Conservation (phyloP, 305 asterid species). For the Rubia tinctorum region DNA sequence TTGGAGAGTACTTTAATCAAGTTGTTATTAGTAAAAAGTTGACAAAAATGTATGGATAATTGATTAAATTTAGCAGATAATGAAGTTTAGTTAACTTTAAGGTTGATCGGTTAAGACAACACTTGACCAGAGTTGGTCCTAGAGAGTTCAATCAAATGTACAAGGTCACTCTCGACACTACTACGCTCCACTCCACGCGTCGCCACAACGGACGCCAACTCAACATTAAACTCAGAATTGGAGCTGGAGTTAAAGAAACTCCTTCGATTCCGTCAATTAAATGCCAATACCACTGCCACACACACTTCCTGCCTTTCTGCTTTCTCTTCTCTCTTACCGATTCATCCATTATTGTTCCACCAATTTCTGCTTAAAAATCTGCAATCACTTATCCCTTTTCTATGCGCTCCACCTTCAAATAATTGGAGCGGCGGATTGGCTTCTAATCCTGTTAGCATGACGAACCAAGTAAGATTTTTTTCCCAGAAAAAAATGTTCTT, state of each 20-base stretch:
- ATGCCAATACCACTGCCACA: conserved; percentile 13
- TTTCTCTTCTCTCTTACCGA: conserved; percentile 11
- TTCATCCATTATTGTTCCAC: not conserved
- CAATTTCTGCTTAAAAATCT: not conserved
- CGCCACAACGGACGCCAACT: conserved; percentile 32
- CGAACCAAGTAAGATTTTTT: conserved; percentile 18
- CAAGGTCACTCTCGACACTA: conserved; percentile 7
- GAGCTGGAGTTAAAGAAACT: not conserved
- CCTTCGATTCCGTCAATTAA: conserved; percentile 29
- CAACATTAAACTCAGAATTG: conserved; percentile 12
- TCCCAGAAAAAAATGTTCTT: not conserved
- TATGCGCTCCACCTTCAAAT: not conserved
- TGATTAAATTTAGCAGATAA: not conserved
- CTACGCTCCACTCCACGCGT: conserved; percentile 21
- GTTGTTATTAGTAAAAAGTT: not conserved
- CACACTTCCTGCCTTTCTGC: conserved; percentile 12
- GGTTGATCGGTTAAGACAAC: conserved; percentile 18
- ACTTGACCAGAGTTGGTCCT: conserved; percentile 7
- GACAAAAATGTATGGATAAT: not conserved
- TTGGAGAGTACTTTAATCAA: too few species aligned
- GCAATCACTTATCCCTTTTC: conserved; percentile 10
- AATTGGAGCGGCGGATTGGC: conserved; percentile 9
- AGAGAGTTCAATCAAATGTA: not conserved
- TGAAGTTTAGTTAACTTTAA: conserved; percentile 11
- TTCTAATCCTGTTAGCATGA: conserved; percentile 2